Conservation (phyloP, 1,139 yeast species). For the Pichia sp. region DNA sequence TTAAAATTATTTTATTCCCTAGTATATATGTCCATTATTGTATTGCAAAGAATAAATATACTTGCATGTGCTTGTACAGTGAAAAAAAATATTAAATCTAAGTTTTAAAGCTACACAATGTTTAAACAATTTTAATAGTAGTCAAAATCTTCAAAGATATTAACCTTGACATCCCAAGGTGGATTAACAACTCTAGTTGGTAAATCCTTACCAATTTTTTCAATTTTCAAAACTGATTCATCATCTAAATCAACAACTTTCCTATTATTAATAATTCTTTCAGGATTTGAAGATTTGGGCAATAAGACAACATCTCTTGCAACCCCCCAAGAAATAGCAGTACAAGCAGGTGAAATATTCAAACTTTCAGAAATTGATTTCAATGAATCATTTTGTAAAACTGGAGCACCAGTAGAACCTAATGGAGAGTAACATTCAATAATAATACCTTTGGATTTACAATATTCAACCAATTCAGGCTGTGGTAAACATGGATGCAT, state of each 20-base stretch:
- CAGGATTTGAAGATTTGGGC: constrained; percentile 63
- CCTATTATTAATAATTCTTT: constrained; percentile 55
- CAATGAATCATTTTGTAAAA: constrained; percentile 46
- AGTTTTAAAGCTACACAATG: background rate
- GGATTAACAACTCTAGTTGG: constrained; percentile 30
- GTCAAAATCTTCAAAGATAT: constrained; percentile 4
- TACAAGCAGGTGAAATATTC: constrained; percentile 50
- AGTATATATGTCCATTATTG: no score
- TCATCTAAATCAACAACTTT: constrained; percentile 43
- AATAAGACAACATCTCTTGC: constrained; percentile 64
- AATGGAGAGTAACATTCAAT: constrained; percentile 78
- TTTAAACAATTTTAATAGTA: background rate
- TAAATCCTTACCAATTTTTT: constrained; percentile 42
- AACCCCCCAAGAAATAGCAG: constrained; percentile 67
- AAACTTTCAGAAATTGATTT: constrained; percentile 49
- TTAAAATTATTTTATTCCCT: no score
- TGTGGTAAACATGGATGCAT: constrained; percentile 74
- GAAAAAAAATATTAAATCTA: background rate
- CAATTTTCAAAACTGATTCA: constrained; percentile 49
- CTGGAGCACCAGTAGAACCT: constrained; percentile 63
- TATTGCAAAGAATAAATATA: no score
- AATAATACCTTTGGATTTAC: constrained; percentile 48
- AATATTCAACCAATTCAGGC: constrained; percentile 49
- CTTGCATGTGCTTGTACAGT: no score
- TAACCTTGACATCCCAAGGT: constrained; percentile 31